A percentile compares a stretch with the other conserved stretches of the same genome.
Evolutionary conservation across 257 asterid genomes (phyloP).

Genomic region (Salvia splendens): DNA sequence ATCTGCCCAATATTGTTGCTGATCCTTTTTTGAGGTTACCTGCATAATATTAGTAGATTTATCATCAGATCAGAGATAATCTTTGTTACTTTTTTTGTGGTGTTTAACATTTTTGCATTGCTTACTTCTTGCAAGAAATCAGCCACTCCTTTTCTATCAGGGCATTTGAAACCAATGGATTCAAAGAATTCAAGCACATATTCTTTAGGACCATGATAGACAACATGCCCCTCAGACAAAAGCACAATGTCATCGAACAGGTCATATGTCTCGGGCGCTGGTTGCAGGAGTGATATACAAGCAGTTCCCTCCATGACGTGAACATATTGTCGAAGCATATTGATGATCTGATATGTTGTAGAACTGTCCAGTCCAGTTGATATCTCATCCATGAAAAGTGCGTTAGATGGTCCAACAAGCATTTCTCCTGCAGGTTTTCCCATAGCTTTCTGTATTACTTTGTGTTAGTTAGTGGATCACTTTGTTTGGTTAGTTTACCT

Average conservation of each 20-base stretch:
- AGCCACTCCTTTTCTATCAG: conserved; percentile 50
- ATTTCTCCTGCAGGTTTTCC: conserved; percentile 41
- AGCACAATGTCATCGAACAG: conserved; percentile 50
- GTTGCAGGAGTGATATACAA: conserved; percentile 48
- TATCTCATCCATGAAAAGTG: conserved; percentile 53
- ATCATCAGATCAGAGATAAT: too few relatives aligned
- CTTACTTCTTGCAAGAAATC: conserved; percentile 54
- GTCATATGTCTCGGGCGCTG: conserved; percentile 52
- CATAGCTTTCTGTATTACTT: not conserved
- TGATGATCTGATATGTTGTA: conserved; percentile 43
- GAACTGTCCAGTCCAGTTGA: conserved; percentile 56
- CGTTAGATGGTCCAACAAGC: conserved; percentile 53
- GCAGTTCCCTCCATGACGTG: conserved; percentile 50
- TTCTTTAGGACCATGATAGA: conserved; percentile 47
- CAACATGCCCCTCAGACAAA: conserved; percentile 43
- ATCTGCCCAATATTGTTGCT: conserved; percentile 50
- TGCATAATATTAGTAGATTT: conserved; percentile 21
- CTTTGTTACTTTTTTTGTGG: too few relatives aligned
- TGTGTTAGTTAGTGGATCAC: not conserved
- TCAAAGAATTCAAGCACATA: conserved; percentile 44
- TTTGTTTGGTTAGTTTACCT: conserved; percentile 25
- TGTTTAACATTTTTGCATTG: conserved; percentile 3
- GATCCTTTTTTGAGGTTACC: conserved; percentile 62
- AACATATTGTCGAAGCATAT: conserved; percentile 38
- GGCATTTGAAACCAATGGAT: conserved; percentile 52